Evolutionary conservation across 257 asterid genomes (phyloP).

Genomic region (Parsonsia alboflavescens): DNA sequence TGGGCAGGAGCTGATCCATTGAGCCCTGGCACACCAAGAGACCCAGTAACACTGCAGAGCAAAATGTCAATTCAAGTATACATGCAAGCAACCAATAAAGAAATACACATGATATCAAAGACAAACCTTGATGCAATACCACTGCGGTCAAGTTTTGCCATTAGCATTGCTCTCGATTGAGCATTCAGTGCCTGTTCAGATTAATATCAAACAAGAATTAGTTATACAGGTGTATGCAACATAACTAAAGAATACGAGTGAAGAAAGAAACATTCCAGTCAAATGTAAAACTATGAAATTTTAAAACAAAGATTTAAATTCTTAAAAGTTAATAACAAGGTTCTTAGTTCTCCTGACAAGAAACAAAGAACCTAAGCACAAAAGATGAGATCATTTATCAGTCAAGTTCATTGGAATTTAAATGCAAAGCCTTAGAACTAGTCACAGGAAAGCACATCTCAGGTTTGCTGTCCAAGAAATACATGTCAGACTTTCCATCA

Average conservation of each 20-base stretch:
- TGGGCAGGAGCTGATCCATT: constrained; percentile 69
- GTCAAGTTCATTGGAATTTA: background rate
- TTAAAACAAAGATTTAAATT: background rate
- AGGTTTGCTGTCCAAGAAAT: background rate
- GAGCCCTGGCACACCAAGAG: constrained; percentile 60
- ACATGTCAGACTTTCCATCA: background rate
- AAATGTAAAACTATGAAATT: too few relatives aligned
- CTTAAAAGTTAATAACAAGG: background rate
- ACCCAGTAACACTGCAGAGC: constrained; percentile 51
- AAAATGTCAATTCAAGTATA: constrained; percentile 14
- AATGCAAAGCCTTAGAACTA: background rate
- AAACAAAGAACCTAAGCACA: background rate
- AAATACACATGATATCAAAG: background rate
- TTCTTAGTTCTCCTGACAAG: background rate
- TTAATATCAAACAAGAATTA: background rate
- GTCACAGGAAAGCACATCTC: background rate
- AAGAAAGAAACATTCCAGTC: too few relatives aligned
- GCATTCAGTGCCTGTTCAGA: constrained; percentile 73
- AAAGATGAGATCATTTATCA: background rate
- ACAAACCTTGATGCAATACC: constrained; percentile 80
- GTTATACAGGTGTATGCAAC: background rate
- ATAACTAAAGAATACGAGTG: background rate
- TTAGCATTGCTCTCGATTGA: constrained; percentile 93
- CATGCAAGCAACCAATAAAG: background rate
- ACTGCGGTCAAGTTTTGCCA: constrained; percentile 94